Base-by-base conservation (phyloP, 257 asterid genomes). In the Verbena officinalis region DNA sequence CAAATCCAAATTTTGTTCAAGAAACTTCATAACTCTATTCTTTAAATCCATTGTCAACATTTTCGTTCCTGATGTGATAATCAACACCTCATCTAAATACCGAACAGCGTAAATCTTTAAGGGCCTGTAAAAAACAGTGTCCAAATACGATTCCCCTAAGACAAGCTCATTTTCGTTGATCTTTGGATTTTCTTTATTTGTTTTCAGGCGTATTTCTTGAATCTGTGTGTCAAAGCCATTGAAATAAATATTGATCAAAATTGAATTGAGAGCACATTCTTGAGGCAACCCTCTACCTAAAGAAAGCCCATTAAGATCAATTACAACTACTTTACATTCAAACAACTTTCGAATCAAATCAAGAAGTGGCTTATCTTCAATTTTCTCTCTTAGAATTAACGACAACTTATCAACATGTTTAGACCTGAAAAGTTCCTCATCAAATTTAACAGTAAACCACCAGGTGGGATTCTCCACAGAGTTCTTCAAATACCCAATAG, bases 211-310 rank as follows among this genome's bases (percentile, higher is more conserved):
- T 9, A 83, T 21, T 64, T 86, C 87, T 71, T 90, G 99, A 80
- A 90, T 60, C 67, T 83, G 87, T 72, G 83, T 65, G 73, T 93
- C 99, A 14, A 87, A 81, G 1, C 77, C 62, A 60, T 77, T 65
- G 51, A 90, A 84, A 71, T 87, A 93, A 46, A 93, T 71, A 74
- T 87, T 87, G 21, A 86, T 57, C 74, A 93, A 80, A 70, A 87
- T 93, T 17, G 92, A 80, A 74, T 80, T 78, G 73, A 93, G 72
- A 7, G 77, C 77, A 55, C 89, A 90, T 81, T 90, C 99, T 79
- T 93, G 96, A 34, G 95, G 89, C 38, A 87, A 77, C 20, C 96
- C 96, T 75, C 88, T 93, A 38, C 95, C 92, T 59, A 87, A 70
- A 77, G 59, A 72, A 62, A 64, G 50, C 65, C 80, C 85, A 50